phyloP scores from a whole-genome alignment of 1,139 yeast genomes.

The Magnusiomyces fungicola region DNA sequence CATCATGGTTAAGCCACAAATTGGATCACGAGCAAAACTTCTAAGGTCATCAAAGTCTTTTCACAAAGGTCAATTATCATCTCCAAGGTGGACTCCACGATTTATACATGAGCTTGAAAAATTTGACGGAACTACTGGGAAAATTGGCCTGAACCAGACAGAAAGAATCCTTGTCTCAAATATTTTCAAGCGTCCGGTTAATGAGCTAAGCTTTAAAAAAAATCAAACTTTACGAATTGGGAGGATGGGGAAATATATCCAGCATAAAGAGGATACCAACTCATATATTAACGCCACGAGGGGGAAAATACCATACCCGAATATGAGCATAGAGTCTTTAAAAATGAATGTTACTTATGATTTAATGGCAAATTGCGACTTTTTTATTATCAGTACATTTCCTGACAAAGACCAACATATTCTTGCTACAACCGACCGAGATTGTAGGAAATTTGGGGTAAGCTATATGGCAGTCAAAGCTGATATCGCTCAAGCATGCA shows the following conservation, averaged over 20 bases:
- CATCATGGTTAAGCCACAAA: neutral
- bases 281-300: neutral
- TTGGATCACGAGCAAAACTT: neutral
- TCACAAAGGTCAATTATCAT: neutral
- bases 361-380: slow-evolving; percentile 5
- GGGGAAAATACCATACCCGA: slow-evolving; percentile 8
- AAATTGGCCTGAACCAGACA: neutral
- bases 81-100: neutral
- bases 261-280: neutral
- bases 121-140: slow-evolving; percentile 5
- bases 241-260: neutral
- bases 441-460: slow-evolving; percentile 6
- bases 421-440: neutral
- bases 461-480: slow-evolving; percentile 8
- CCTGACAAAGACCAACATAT: slow-evolving; percentile 1
- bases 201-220: neutral
- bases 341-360: slow-evolving; percentile 10
- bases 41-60: neutral
- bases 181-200: slow-evolving; percentile 1
- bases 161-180: slow-evolving; percentile 7
- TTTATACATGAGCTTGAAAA: slow-evolving; percentile 10
- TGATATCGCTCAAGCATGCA: slow-evolving; percentile 11
- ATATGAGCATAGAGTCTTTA: slow-evolving; percentile 1
- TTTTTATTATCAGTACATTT: slow-evolving; percentile 7
- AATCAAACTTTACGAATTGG: neutral